Percentiles rank a stretch among this genome's conserved stretches.
phyloP scores from a whole-genome alignment of 73 alveolate species.

The Paramecium caudatum region DNA sequence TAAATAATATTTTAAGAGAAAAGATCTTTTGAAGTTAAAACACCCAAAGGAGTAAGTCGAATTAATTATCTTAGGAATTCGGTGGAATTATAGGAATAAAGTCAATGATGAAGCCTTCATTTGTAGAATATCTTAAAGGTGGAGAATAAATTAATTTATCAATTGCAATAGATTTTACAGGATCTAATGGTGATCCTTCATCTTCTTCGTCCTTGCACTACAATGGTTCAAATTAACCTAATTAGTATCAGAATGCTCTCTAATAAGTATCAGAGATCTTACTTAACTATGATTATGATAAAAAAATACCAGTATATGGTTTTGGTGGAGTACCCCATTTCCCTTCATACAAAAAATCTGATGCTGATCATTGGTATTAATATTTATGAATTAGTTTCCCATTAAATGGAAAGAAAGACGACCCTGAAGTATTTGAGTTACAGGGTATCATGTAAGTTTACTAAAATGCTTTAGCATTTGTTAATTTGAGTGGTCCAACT shows the following conservation, averaged over 20 bases:
- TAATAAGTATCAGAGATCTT: constrained; percentile 77
- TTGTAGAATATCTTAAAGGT: constrained; percentile 85
- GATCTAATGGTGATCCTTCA: constrained; percentile 82
- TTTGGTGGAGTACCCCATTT: constrained; percentile 80
- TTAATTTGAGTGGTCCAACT: constrained; percentile 86
- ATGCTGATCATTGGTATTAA: background rate
- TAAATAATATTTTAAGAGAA: background rate
- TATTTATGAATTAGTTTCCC: constrained; percentile 76
- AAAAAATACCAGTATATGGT: constrained; percentile 84
- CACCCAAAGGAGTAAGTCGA: background rate
- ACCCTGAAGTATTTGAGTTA: constrained; percentile 80
- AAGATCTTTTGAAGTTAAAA: background rate
- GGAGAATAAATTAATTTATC: constrained; percentile 82
- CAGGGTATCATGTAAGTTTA: constrained; percentile 79
- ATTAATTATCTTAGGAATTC: background rate
- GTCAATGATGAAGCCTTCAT: constrained; percentile 42
- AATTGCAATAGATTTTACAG: constrained; percentile 91
- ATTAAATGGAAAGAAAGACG: constrained; percentile 68
- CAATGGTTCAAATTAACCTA: constrained; percentile 63
- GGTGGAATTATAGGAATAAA: background rate
- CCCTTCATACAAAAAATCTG: background rate
- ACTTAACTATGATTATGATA: constrained; percentile 82
- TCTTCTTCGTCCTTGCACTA: constrained; percentile 83
- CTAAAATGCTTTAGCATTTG: constrained; percentile 62
- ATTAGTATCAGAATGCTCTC: constrained; percentile 83